Percentiles rank a stretch among this genome's conserved stretches.
Evolutionary conservation across 108 stramenopile species (phyloP).

Genomic region (Bacterosira constricta): DNA sequence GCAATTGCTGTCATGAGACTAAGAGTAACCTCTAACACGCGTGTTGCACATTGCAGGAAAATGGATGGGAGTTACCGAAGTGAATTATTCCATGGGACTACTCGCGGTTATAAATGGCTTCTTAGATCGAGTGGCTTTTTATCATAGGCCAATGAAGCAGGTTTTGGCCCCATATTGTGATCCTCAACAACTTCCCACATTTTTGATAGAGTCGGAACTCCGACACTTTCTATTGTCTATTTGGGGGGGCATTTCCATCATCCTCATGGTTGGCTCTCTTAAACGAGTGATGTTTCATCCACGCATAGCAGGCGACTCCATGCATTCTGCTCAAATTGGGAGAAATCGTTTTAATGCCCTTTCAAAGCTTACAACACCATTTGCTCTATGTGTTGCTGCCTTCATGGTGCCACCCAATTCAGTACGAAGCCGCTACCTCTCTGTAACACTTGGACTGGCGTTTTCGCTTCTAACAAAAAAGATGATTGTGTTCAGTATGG

Average conservation of each 20-base stretch:
- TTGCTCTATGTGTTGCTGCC: slow-evolving; percentile 38
- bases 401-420: slow-evolving; percentile 39
- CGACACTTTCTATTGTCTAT: slow-evolving; percentile 32
- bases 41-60: too few species aligned
- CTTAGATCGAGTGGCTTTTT: slow-evolving; percentile 56
- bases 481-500: slow-evolving; percentile 87
- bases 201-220: slow-evolving; percentile 42
- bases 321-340: slow-evolving; percentile 18
- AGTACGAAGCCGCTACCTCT: slow-evolving; percentile 49
- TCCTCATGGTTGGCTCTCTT: slow-evolving; percentile 51
- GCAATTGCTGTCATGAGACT: too few species aligned
- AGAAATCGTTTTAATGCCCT: slow-evolving; percentile 44
- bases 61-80: slow-evolving; percentile 83
- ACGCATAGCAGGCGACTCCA: slow-evolving; percentile 19
- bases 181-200: slow-evolving; percentile 16
- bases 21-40: too few species aligned
- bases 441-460: slow-evolving; percentile 58
- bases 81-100: slow-evolving; percentile 60
- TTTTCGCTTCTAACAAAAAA: slow-evolving; percentile 83
- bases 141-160: slow-evolving; percentile 28
- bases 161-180: slow-evolving; percentile 14
- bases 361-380: slow-evolving; percentile 64
- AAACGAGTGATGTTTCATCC: slow-evolving; percentile 48
- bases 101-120: slow-evolving; percentile 35
- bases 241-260: slow-evolving; percentile 48